Evolutionary conservation across 1,139 yeast genomes (phyloP).

Genomic region (Suhomyces wounanorum): DNA sequence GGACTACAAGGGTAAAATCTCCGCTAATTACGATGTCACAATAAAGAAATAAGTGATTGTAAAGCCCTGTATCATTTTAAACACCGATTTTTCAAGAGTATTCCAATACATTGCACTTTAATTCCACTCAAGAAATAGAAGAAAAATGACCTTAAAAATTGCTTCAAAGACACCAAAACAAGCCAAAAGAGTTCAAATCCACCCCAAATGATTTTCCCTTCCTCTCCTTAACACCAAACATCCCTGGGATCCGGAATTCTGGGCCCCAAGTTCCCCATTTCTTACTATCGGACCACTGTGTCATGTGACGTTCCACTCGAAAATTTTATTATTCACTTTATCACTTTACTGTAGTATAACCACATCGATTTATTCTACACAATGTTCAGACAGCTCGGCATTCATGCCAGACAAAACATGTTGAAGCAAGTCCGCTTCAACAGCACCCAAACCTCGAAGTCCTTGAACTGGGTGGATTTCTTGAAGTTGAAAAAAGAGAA

Average conservation of each 20-base stretch:
- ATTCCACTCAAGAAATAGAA: no score
- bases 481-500: constrained; percentile 74
- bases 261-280: neutral
- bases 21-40: no score
- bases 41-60: no score
- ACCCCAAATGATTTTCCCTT: no score
- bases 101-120: no score
- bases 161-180: no score
- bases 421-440: constrained; percentile 24
- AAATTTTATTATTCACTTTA: constrained; percentile 1
- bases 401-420: constrained; percentile 11
- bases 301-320: constrained; percentile 5
- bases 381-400: constrained; percentile 20
- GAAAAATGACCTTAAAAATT: no score
- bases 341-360: neutral
- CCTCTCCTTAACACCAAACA: no score
- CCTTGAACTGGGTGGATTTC: constrained; percentile 74
- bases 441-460: constrained; percentile 20
- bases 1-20: no score
- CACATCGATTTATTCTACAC: neutral
- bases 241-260: neutral
- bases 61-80: no score
- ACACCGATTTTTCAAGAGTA: no score
- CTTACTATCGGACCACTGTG: constrained; percentile 1
- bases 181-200: no score